Base-by-base conservation (phyloP, 805 yeast genomes). In the Candida maris region DNA sequence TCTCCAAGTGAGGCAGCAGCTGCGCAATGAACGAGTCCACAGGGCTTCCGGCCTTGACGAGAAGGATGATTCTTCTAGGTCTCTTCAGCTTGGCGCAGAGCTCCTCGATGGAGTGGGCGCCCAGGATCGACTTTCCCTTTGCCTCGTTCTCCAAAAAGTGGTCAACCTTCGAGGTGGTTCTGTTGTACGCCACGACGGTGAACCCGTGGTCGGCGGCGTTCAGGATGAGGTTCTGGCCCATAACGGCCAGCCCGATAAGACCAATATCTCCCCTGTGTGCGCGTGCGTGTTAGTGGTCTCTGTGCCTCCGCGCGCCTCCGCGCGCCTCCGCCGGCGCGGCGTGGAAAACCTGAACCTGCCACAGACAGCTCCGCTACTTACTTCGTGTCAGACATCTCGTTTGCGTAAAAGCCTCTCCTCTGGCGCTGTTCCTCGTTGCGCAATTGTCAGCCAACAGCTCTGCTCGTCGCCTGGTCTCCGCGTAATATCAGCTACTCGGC, bases 191-290 rank as follows among this genome's bases (percentile, higher is more conserved):
- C 60, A 87, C 96, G 57, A 93, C 97, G 51, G 96, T 87, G 77
- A 78, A 91, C 42, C 97, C 97, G 73, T 91, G 95, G 77, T 91
- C 98, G 54, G 98, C 98, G 61, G 94, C 95, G 70, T 91, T 91
- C 53, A 91, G 77, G 65, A 91, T 87, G 77, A 91, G 75, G 79
- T 91, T 91, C 77, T 85, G 95, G 70, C 98, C 98, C 98, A 91
- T 91, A 54, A 91, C 98, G 83, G 98, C 98, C 78, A 91, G 79
- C 66, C 98, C 98, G 62, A 93, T 89, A 67, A 91, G 85, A 70
- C 97, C 98, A 68, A 91, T 81, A 81, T 91, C 98, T 76, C 91
- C 93, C 64, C 85, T 79, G n/a, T n/a, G n/a, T n/a, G n/a, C n/a
- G n/a, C n/a, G n/a, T n/a, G n/a, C n/a, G n/a, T n/a, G n/a, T n/a